Percentiles rank a stretch among this genome's conserved stretches.
These are phyloP conservation scores for Plasmodium reichenowi DNA, from an alignment of 169 alveolate species.

Conservation along the genomic window DNA sequence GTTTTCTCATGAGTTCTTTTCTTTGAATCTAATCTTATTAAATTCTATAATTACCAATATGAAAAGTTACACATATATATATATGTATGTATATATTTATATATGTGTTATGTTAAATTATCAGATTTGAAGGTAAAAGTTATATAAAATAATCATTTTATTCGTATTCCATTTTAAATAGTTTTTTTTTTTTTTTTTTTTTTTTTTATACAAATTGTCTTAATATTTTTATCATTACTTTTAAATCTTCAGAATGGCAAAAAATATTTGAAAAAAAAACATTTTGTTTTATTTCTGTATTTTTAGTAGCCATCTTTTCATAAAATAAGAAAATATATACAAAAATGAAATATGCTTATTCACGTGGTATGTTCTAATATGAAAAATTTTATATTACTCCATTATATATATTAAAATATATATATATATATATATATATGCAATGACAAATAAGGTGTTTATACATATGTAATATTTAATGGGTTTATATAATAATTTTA, in stretches of 20 bases:
- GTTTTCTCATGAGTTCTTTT: conserved; percentile 22
- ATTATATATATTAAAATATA: no score
- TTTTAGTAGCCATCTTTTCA: conserved; percentile 48
- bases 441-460: no score
- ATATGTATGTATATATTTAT: not conserved
- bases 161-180: conserved; percentile 1
- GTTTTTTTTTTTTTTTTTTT: conserved; percentile 7
- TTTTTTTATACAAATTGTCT: not conserved
- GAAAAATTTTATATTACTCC: no score
- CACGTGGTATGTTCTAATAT: no score
- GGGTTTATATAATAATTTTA: no score
- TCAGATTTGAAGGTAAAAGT: not conserved
- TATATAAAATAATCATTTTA: no score
- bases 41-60: conserved; percentile 29
- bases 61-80: conserved; percentile 10
- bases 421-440: no score
- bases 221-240: conserved; percentile 25
- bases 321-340: conserved; percentile 3
- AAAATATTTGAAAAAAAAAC: conserved; percentile 68
- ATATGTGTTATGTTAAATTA: not conserved
- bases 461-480: no score
- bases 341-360: not conserved
- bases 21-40: conserved; percentile 30
- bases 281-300: conserved; percentile 61
- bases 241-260: conserved; percentile 70